Evolutionary conservation across 805 yeast species (phyloP).

Genomic region (Candida loeiensis): DNA sequence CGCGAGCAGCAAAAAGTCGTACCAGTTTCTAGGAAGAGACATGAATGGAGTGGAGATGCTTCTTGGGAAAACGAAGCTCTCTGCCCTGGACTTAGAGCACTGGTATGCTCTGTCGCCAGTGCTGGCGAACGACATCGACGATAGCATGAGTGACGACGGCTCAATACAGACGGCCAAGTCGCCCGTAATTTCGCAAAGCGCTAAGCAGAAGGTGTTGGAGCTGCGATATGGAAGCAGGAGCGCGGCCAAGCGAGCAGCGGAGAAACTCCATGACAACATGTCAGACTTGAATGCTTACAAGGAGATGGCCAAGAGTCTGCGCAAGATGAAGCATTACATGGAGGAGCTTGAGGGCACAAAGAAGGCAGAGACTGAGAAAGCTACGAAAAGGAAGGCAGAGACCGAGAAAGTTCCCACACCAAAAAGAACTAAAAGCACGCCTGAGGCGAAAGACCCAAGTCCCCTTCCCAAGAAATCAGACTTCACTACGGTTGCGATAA

Average conservation of each 20-base stretch:
- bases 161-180: constrained; percentile 12
- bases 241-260: constrained; percentile 66
- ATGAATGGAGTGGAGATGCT: constrained; percentile 40
- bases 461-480: constrained; percentile 14
- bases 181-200: constrained; percentile 13
- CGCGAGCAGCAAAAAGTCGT: constrained; percentile 39
- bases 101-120: constrained; percentile 26
- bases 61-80: constrained; percentile 51
- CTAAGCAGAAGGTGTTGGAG: constrained; percentile 11
- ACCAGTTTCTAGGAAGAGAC: constrained; percentile 43
- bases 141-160: constrained; percentile 26
- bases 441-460: not conserved
- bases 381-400: constrained; percentile 11
- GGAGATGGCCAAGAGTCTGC: constrained; percentile 43
- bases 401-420: not conserved
- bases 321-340: constrained; percentile 37
- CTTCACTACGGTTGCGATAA: constrained; percentile 45
- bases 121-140: constrained; percentile 23
- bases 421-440: constrained; percentile 9
- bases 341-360: constrained; percentile 27
- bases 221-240: constrained; percentile 35
- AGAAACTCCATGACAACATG: constrained; percentile 64
- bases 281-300: constrained; percentile 63
- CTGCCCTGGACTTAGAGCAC: constrained; percentile 35
- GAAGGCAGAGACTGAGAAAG: constrained; percentile 6